A percentile compares a stretch with the other conserved stretches of the same genome.
Conservation (phyloP, 352 stramenopile species). For the Pythium coloratum region DNA sequence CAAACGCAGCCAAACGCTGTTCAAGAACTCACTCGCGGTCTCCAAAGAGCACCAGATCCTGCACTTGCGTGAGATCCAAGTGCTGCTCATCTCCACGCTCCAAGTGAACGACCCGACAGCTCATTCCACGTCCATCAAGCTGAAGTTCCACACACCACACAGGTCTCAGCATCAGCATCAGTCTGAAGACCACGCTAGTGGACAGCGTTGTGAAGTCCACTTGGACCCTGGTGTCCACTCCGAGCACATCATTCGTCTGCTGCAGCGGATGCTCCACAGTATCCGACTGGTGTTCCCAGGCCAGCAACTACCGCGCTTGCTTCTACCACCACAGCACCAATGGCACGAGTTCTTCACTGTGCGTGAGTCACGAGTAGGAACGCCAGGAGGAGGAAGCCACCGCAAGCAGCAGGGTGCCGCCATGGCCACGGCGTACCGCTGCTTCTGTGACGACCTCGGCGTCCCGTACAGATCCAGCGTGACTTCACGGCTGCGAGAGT, state of each 20-base stretch:
- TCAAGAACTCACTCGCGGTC: slow-evolving; percentile 36
- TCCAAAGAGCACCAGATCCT: slow-evolving; percentile 48
- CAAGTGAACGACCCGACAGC: slow-evolving; percentile 12
- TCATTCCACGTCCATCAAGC: slow-evolving; percentile 11
- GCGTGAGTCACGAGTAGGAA: not conserved
- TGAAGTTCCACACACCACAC: slow-evolving; percentile 6
- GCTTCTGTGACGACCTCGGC: slow-evolving; percentile 61
- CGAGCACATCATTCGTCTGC: slow-evolving; percentile 49
- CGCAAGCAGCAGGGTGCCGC: slow-evolving; percentile 28
- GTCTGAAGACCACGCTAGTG: not conserved
- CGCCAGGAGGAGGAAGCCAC: not conserved
- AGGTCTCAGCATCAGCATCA: not conserved
- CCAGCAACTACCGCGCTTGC: slow-evolving; percentile 34
- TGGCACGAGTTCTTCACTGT: slow-evolving; percentile 58
- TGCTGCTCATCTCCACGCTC: slow-evolving; percentile 24
- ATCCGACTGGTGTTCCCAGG: slow-evolving; percentile 50
- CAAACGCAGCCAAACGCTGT: slow-evolving; percentile 43
- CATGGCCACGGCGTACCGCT: slow-evolving; percentile 50
- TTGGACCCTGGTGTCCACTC: slow-evolving; percentile 58
- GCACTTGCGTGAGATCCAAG: slow-evolving; percentile 39
- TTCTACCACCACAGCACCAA: slow-evolving; percentile 38
- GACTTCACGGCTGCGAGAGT: slow-evolving; percentile 47
- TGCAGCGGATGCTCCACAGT: slow-evolving; percentile 50
- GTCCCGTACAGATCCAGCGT: slow-evolving; percentile 53
- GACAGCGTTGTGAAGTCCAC: slow-evolving; percentile 31